These are phyloP conservation scores for Adiantum capillusveneris DNA, from an alignment of 75 land plant genomes.

Conservation along the genomic window DNA sequence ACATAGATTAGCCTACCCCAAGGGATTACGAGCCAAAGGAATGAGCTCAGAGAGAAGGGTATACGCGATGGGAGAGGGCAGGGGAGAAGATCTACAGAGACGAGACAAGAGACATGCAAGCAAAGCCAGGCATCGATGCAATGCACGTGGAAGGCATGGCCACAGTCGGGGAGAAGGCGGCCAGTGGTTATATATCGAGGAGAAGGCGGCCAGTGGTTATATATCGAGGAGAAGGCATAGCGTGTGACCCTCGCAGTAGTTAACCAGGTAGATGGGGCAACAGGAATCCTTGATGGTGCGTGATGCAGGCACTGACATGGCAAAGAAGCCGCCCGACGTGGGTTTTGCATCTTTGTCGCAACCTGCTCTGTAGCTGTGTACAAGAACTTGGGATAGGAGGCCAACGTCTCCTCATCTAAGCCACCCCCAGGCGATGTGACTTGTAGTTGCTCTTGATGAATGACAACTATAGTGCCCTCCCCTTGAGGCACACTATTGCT, in stretches of 20 bases:
- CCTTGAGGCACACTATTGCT: too few relatives aligned
- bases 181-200: too few relatives aligned
- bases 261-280: constrained; percentile 55
- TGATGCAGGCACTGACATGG: constrained; percentile 9
- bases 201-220: too few relatives aligned
- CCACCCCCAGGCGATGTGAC: constrained; percentile 20
- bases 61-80: constrained; percentile 35
- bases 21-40: constrained; percentile 27
- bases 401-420: constrained; percentile 37
- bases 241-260: constrained; percentile 36
- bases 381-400: constrained; percentile 42
- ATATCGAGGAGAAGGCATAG: too few relatives aligned
- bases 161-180: constrained; percentile 47
- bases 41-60: constrained; percentile 39
- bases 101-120: constrained; percentile 49
- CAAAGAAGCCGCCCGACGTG: too few relatives aligned
- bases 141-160: constrained; percentile 45
- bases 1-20: too few relatives aligned
- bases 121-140: constrained; percentile 60
- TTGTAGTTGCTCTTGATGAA: neutral
- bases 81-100: constrained; percentile 52
- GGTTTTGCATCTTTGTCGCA: neutral
- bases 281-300: constrained; percentile 3
- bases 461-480: neutral
- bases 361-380: constrained; percentile 29